A percentile compares a stretch with the other conserved stretches of the same genome.
Evolutionary conservation across 495 filamentous ascomycete genomes (phyloP).

Genomic region (Lasiosphaeris hirsuta): DNA sequence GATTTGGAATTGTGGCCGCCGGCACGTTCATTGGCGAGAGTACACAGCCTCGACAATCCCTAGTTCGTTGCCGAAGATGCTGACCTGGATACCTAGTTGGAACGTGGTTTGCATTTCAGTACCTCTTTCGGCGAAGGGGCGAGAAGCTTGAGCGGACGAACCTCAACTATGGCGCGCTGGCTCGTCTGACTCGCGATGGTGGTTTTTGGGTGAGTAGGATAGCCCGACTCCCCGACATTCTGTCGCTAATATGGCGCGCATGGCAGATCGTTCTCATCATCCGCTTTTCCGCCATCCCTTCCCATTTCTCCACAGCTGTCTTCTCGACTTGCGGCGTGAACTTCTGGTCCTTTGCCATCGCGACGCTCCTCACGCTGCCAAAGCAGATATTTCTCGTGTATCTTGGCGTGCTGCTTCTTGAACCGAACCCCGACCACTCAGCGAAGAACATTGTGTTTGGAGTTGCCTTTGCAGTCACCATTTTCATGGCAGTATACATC

Average conservation of each 20-base stretch:
- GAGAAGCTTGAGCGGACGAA: conserved; percentile 30
- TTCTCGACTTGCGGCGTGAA: conserved; percentile 34
- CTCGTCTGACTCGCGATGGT: conserved; percentile 26
- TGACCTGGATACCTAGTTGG: conserved; percentile 17
- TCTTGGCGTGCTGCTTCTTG: conserved; percentile 30
- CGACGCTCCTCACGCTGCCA: conserved; percentile 31
- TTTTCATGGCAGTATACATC: conserved; percentile 26
- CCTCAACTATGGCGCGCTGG: conserved; percentile 30
- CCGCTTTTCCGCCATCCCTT: conserved; percentile 33
- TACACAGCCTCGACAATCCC: neutral
- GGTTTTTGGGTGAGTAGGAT: conserved; percentile 24
- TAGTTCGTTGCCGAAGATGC: neutral
- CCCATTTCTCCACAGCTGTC: conserved; percentile 34
- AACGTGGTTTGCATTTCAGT: conserved; percentile 32
- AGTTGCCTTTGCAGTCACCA: conserved; percentile 21
- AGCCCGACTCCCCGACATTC: neutral
- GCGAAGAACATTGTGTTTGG: conserved; percentile 29
- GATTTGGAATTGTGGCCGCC: conserved; percentile 30
- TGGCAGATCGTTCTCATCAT: conserved; percentile 29
- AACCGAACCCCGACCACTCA: conserved; percentile 19
- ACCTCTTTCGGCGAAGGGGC: conserved; percentile 20
- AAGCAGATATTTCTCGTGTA: conserved; percentile 37
- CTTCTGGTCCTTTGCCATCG: conserved; percentile 32
- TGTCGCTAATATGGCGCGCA: neutral
- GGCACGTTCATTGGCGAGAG: conserved; percentile 32